Conservation (phyloP, 164 flowering plant genomes). For the Annona squamosa region DNA sequence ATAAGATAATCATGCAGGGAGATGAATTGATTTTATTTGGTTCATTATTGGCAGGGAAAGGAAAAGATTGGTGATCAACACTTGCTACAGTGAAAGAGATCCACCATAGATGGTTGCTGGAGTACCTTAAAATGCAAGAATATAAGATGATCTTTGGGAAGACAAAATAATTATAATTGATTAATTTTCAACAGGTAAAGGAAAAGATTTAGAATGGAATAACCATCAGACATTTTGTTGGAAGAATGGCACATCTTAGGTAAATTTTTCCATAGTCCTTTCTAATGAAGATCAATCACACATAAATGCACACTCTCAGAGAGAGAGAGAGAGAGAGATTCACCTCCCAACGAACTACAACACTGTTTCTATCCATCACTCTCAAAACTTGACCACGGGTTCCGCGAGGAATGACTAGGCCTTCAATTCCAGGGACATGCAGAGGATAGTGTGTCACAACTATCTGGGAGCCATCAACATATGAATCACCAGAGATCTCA, state of each 20-base stretch:
- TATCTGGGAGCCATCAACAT: conserved; percentile 32
- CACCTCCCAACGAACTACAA: conserved; percentile 97
- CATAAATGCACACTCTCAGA: too few species aligned
- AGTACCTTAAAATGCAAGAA: not conserved
- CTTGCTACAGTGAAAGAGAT: not conserved
- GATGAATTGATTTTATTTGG: too few species aligned
- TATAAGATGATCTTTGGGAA: too few species aligned
- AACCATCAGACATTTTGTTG: too few species aligned
- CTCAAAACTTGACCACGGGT: conserved; percentile 73
- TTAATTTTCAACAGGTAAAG: too few species aligned
- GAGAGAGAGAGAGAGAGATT: not conserved
- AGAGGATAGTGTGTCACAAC: conserved; percentile 51
- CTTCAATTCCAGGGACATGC: conserved; percentile 70
- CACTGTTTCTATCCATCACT: conserved; percentile 45
- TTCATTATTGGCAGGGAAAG: too few species aligned
- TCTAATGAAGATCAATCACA: too few species aligned
- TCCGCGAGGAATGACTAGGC: conserved; percentile 58
- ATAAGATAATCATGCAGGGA: too few species aligned
- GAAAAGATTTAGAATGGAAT: too few species aligned
- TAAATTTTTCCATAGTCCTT: too few species aligned
- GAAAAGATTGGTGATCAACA: not conserved
- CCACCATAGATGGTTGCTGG: not conserved
- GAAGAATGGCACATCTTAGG: too few species aligned
- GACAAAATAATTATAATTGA: too few species aligned
- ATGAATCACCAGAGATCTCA: conserved; percentile 39